Conservation (phyloP, 805 yeast genomes). For the Osmozyma mogii region DNA sequence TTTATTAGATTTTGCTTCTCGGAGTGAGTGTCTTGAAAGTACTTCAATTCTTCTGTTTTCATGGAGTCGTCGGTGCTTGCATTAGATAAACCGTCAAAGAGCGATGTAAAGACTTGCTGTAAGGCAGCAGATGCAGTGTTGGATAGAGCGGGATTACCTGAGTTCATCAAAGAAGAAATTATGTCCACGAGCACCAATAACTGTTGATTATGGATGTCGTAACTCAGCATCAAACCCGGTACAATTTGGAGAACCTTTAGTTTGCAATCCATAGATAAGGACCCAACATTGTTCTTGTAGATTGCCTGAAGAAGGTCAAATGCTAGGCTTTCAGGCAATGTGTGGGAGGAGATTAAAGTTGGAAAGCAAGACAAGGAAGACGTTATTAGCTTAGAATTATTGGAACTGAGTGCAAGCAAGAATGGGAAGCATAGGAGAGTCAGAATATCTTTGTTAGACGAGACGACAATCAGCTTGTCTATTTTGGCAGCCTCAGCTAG, state of each 20-base stretch:
- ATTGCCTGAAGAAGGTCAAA: slow-evolving; percentile 44
- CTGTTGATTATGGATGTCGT: slow-evolving; percentile 31
- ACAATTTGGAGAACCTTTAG: slow-evolving; percentile 76
- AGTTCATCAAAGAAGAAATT: slow-evolving; percentile 60
- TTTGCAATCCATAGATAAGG: slow-evolving; percentile 77
- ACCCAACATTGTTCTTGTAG: slow-evolving; percentile 57
- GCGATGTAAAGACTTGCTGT: slow-evolving; percentile 71
- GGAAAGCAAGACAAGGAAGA: slow-evolving; percentile 68
- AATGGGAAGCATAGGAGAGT: slow-evolving; percentile 45
- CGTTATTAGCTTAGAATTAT: slow-evolving; percentile 66
- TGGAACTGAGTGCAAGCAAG: slow-evolving; percentile 60
- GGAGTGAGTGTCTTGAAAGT: neutral
- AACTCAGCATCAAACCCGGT: slow-evolving; percentile 65
- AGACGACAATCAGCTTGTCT: slow-evolving; percentile 1
- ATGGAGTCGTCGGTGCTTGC: too few relatives aligned
- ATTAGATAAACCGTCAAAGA: slow-evolving; percentile 54
- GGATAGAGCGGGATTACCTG: slow-evolving; percentile 66
- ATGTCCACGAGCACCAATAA: slow-evolving; percentile 55
- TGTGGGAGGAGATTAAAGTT: slow-evolving; percentile 44
- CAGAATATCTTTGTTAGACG: slow-evolving; percentile 34
- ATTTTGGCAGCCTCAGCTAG: slow-evolving; percentile 9
- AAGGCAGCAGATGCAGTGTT: slow-evolving; percentile 92
- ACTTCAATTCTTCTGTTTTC: too few relatives aligned
- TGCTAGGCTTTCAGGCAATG: slow-evolving; percentile 47
- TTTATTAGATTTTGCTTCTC: too few relatives aligned